A percentile compares a stretch with the other conserved stretches of the same genome.
These are phyloP conservation scores for Agarophyton chilense DNA, from an alignment of 23 red algal genomes.

Conservation along the genomic window DNA sequence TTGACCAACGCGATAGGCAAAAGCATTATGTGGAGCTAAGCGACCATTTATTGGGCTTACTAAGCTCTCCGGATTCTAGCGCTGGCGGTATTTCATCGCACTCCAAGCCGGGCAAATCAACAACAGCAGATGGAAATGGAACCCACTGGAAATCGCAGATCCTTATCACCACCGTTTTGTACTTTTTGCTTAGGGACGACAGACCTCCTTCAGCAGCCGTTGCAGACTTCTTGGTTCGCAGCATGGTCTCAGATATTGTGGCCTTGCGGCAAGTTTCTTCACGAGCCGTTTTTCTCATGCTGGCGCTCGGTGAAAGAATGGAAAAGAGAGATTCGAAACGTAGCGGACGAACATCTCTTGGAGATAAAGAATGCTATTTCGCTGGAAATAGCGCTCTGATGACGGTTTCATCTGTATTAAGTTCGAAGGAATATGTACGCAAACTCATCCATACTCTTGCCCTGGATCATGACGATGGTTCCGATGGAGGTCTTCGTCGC, in stretches of 20 bases:
- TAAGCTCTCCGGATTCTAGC: not conserved
- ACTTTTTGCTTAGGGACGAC: conserved; percentile 67
- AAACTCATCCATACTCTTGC: conserved; percentile 76
- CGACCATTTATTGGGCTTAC: conserved; percentile 11
- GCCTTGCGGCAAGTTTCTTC: conserved; percentile 64
- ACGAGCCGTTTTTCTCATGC: conserved; percentile 62
- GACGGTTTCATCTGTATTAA: conserved; percentile 39
- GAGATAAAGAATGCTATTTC: not conserved
- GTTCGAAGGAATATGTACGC: conserved; percentile 48
- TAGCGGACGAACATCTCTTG: not conserved
- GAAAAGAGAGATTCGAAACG: not conserved
- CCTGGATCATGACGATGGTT: conserved; percentile 72
- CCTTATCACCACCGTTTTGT: conserved; percentile 67
- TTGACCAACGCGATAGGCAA: conserved; percentile 1
- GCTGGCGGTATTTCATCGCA: not conserved
- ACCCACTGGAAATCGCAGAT: conserved; percentile 79
- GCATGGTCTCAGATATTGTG: conserved; percentile 80
- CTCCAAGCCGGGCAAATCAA: not conserved
- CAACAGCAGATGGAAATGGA: conserved; percentile 11
- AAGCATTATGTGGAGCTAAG: conserved; percentile 42
- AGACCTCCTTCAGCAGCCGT: conserved; percentile 50
- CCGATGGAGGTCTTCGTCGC: conserved; percentile 10
- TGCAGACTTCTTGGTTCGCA: conserved; percentile 58
- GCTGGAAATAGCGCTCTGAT: conserved; percentile 15
- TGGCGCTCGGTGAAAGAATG: conserved; percentile 57